Evolutionary conservation across 106 monocot genomes (phyloP).

Genomic region (Acanthochlamys bracteata): DNA sequence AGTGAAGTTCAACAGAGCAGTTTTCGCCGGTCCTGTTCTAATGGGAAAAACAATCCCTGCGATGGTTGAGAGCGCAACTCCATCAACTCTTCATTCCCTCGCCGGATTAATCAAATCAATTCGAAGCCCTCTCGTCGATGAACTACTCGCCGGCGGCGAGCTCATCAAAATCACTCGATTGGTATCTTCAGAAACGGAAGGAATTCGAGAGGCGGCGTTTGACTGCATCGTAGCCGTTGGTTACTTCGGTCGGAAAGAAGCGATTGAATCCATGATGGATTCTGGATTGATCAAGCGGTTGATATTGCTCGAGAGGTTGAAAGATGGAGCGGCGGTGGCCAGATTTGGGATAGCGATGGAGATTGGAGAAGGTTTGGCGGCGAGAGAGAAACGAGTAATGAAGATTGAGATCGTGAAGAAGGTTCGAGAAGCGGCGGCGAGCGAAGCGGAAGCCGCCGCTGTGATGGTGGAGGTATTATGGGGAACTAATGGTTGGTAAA

Average conservation of each 20-base stretch:
- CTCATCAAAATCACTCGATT: slow-evolving; percentile 34
- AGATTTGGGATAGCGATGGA: slow-evolving; percentile 52
- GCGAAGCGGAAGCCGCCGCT: slow-evolving; percentile 41
- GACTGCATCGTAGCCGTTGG: slow-evolving; percentile 36
- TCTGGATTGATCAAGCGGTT: slow-evolving; percentile 41
- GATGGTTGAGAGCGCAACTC: slow-evolving; percentile 27
- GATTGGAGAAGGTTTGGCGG: slow-evolving; percentile 65
- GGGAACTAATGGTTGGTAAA: slow-evolving; percentile 32
- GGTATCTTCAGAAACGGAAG: slow-evolving; percentile 17
- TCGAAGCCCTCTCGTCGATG: slow-evolving; percentile 60
- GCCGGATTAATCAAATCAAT: slow-evolving; percentile 36
- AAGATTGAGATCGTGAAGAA: slow-evolving; percentile 44
- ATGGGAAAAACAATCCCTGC: slow-evolving; percentile 35
- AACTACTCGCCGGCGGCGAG: slow-evolving; percentile 40
- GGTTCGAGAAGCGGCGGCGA: slow-evolving; percentile 35
- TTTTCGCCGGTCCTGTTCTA: slow-evolving; percentile 65
- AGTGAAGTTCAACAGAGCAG: slow-evolving; percentile 76
- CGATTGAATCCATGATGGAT: slow-evolving; percentile 53
- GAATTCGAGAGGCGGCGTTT: slow-evolving; percentile 23
- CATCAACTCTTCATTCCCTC: slow-evolving; percentile 33
- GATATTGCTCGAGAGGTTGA: slow-evolving; percentile 40
- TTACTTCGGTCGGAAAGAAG: slow-evolving; percentile 60
- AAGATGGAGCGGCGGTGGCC: slow-evolving; percentile 44
- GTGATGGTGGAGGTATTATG: slow-evolving; percentile 61
- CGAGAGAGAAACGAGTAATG: slow-evolving; percentile 35